Conservation (phyloP, 2,329 filamentous ascomycete species). For the Epichloe amarillans region DNA sequence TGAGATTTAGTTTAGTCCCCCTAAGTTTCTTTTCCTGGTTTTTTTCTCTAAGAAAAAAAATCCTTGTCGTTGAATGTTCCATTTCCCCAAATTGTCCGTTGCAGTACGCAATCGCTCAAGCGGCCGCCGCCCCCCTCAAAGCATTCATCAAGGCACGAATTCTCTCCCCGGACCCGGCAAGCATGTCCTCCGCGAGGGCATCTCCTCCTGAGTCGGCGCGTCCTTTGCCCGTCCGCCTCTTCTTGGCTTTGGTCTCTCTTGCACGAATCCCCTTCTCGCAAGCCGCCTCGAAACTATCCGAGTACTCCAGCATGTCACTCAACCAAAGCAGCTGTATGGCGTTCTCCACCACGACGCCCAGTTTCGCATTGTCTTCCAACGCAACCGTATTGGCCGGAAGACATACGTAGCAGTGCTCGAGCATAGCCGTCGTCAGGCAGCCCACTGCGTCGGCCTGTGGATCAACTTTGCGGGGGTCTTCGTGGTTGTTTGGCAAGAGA, state of each 20-base stretch:
- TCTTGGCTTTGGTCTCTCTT: conserved; percentile 33
- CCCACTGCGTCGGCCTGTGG: conserved; percentile 22
- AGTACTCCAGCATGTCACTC: conserved; percentile 21
- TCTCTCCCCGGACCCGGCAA: conserved; percentile 31
- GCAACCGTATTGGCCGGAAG: conserved; percentile 48
- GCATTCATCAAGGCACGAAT: conserved; percentile 27
- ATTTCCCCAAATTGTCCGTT: too few relatives aligned
- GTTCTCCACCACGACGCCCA: conserved; percentile 55
- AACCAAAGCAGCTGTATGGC: conserved; percentile 41
- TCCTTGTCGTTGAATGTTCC: too few relatives aligned
- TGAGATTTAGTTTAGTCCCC: neutral
- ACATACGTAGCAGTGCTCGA: conserved; percentile 49
- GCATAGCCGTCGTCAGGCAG: conserved; percentile 29
- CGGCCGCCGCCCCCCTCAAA: conserved; percentile 12
- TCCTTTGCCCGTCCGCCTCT: conserved; percentile 23
- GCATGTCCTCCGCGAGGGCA: conserved; percentile 25
- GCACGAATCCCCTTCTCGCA: conserved; percentile 34
- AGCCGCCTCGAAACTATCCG: conserved; percentile 23
- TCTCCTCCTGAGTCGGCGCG: conserved; percentile 23
- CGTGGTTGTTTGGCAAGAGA: conserved; percentile 27
- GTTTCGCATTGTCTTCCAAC: conserved; percentile 56
- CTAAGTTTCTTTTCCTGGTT: too few relatives aligned
- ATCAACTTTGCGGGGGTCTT: conserved; percentile 28
- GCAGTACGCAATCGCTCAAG: neutral
- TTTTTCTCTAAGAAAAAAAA: too few relatives aligned